Base-by-base conservation (phyloP, 75 land plant genomes). In the Chamaecyparis obtusa region DNA sequence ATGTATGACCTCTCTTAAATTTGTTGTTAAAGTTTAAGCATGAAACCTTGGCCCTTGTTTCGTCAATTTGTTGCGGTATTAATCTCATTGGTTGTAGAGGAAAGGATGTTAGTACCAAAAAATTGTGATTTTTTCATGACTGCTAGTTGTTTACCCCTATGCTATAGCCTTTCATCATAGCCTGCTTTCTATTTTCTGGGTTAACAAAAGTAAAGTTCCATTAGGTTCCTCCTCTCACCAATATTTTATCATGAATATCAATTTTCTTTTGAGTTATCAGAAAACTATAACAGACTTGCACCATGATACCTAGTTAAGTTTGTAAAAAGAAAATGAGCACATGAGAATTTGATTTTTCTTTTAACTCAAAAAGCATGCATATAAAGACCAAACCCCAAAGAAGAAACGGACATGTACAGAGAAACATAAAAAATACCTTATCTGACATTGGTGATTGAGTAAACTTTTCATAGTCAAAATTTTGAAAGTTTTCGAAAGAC, bases 401-500 rank as follows among this genome's bases (percentile, higher is more conserved):
- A n/a, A 79, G 57, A 78, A 24, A 16, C 13, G 84, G 55, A 57
- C 1, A 77, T 33, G 21, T 35, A 36, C 0, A 56, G 35, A 13
- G 51, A 84, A 84, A 2, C 54, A 57, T 60, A n/a, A 60, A 44
- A 84, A 56, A 49, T 92, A 97, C 97, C 97, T 79, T 77, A 85
- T 95, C 93, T 67, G 95, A 93, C 75, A 97, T 83, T 35, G 99
- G 94, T 71, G 96, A 90, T 49, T 92, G 92, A 43, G 99, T 95
- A 87, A 98, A 98, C 35, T 89, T 87, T 85, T 97, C 99, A 87
- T 98, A 98, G 71, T 98, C 95, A 90, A 97, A 94, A 15, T 89
- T 84, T 43, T 88, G 89, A 17, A 98, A 94, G 17, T 87, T 83
- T 72, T 89, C 85, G 17, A 9, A 49, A 43, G 90, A 89, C 79